Percentiles rank a stretch among this genome's conserved stretches.
Conservation (phyloP, 1,284 basidiomycete genomes). For the Puccinia coronata region DNA sequence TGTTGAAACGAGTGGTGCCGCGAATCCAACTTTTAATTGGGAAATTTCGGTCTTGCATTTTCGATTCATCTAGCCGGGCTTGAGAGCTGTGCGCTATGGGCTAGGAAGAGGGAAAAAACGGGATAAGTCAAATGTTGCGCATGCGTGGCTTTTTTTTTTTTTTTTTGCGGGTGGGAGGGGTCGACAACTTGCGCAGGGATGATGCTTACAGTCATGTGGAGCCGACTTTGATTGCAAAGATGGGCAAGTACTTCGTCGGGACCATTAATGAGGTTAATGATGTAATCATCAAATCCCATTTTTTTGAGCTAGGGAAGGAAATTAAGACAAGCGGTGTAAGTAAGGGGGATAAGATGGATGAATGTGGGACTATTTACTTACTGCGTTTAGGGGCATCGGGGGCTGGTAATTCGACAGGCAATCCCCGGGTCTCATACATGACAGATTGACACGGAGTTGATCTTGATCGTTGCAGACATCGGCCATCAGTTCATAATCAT, state of each 20-base stretch:
- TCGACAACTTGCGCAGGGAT: not conserved
- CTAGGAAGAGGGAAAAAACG: slow-evolving; percentile 19
- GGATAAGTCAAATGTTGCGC: not conserved
- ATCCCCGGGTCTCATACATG: slow-evolving; percentile 41
- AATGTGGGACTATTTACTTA: no score
- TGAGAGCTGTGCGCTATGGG: slow-evolving; percentile 22
- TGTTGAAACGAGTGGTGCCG: slow-evolving; percentile 27
- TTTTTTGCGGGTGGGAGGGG: not conserved
- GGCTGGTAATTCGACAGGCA: slow-evolving; percentile 19
- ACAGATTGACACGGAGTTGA: slow-evolving; percentile 38
- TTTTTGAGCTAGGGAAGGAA: slow-evolving; percentile 8
- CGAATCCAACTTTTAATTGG: slow-evolving; percentile 45
- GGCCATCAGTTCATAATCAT: slow-evolving; percentile 47
- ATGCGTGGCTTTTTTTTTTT: not conserved
- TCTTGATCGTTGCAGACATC: slow-evolving; percentile 36
- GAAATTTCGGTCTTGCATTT: slow-evolving; percentile 16
- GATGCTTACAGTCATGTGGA: slow-evolving; percentile 30
- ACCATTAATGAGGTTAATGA: slow-evolving; percentile 42
- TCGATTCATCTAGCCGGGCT: slow-evolving; percentile 25
- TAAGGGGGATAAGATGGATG: no score
- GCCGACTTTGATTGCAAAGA: slow-evolving; percentile 26
- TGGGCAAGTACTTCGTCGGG: slow-evolving; percentile 45
- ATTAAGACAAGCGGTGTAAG: not conserved
- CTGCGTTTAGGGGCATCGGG: slow-evolving; percentile 22
- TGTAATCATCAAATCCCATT: slow-evolving; percentile 42